Evolutionary conservation across 768 basidiomycete species (phyloP).

Genomic region (Amanita jacksonii): DNA sequence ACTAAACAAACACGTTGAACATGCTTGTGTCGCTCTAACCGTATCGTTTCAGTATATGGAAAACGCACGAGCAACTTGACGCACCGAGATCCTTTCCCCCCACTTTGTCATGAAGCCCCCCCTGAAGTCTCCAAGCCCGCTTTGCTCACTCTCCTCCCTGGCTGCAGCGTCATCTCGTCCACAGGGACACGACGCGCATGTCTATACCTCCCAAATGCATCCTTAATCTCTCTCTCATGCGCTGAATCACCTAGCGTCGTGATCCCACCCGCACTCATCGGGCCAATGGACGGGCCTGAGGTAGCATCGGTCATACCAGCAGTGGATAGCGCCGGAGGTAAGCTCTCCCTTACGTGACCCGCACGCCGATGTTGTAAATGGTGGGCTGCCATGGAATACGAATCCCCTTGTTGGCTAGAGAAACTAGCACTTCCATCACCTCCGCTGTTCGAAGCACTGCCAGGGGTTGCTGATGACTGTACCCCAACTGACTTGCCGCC

Average conservation of each 20-base stretch:
- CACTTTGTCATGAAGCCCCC: slow-evolving; percentile 3
- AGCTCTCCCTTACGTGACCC: slow-evolving; percentile 64
- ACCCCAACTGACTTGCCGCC: slow-evolving; percentile 70
- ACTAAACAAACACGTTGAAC: too few species aligned
- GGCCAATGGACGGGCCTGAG: slow-evolving; percentile 21
- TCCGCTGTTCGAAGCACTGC: slow-evolving; percentile 14
- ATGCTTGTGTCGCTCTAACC: too few species aligned
- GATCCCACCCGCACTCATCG: slow-evolving; percentile 24
- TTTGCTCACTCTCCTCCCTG: slow-evolving; percentile 84
- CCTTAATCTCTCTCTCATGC: slow-evolving; percentile 86
- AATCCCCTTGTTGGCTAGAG: slow-evolving; percentile 19
- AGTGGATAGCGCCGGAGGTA: slow-evolving; percentile 46
- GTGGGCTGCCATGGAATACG: slow-evolving; percentile 34
- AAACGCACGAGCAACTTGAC: too few species aligned
- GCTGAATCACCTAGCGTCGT: slow-evolving; percentile 53
- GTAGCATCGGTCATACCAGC: slow-evolving; percentile 25
- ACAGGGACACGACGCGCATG: slow-evolving; percentile 85
- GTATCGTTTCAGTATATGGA: too few species aligned
- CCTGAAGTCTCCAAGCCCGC: slow-evolving; percentile 76
- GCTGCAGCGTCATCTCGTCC: slow-evolving; percentile 81
- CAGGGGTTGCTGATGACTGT: slow-evolving; percentile 27
- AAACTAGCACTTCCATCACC: slow-evolving; percentile 10
- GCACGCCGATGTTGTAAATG: slow-evolving; percentile 34
- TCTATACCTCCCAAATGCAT: slow-evolving; percentile 74
- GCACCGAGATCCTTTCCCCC: too few species aligned